Conservation (phyloP, 495 filamentous ascomycete genomes). For the Penicillium coffeae region DNA sequence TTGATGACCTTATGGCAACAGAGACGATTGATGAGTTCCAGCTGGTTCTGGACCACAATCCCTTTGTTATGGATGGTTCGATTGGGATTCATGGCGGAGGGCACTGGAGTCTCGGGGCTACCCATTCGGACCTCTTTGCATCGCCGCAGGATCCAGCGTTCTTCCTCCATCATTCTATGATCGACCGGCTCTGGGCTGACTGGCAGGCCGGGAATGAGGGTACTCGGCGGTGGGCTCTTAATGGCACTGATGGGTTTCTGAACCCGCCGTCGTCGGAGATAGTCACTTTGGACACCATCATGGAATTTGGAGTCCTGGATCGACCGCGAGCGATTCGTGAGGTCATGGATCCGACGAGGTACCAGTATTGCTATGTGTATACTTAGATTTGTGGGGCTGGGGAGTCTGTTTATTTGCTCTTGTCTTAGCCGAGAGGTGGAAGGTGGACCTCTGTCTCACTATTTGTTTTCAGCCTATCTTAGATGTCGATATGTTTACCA, state of each 20-base stretch:
- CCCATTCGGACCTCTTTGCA: constrained; percentile 28
- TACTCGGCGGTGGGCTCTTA: constrained; percentile 18
- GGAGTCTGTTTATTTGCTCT: too few relatives aligned
- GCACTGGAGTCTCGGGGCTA: constrained; percentile 24
- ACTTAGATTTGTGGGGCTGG: constrained; percentile 6
- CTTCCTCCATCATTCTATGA: constrained; percentile 53
- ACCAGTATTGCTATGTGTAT: constrained; percentile 22
- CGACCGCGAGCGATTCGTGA: constrained; percentile 17
- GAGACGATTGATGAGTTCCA: constrained; percentile 20
- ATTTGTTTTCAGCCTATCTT: too few relatives aligned
- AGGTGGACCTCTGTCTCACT: too few relatives aligned
- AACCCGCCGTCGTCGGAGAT: constrained; percentile 19
- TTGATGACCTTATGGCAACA: constrained; percentile 11
- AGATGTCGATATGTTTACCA: too few relatives aligned
- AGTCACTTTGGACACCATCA: constrained; percentile 23
- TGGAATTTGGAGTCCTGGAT: constrained; percentile 29
- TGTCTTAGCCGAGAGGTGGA: too few relatives aligned
- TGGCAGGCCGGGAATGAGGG: constrained; percentile 43
- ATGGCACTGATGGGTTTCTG: constrained; percentile 22
- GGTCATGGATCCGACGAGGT: constrained; percentile 20
- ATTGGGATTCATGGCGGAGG: constrained; percentile 26
- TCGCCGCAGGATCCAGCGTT: constrained; percentile 50
- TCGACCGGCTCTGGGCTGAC: constrained; percentile 55
- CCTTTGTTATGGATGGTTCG: constrained; percentile 5
- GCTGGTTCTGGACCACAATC: constrained; percentile 23